phyloP scores from a whole-genome alignment of 495 filamentous ascomycete species.

The Aspergillus sparsus region DNA sequence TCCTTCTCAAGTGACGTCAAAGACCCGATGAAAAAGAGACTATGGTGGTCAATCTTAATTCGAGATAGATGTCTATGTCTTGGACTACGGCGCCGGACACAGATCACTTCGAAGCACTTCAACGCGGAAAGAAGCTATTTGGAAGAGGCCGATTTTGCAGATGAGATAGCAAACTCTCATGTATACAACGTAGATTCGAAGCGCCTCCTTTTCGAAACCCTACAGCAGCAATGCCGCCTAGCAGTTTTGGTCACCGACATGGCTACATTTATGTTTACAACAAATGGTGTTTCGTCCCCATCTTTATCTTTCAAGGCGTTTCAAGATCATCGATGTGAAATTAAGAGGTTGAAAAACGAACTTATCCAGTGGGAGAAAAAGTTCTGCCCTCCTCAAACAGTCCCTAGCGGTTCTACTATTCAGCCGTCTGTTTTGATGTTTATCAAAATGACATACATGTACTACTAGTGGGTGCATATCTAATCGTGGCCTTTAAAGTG shows the following conservation, averaged over 20 bases:
- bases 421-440: conserved; percentile 40
- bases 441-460: conserved; percentile 50
- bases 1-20: conserved; percentile 12
- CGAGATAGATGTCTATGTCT: conserved; percentile 51
- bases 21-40: conserved; percentile 37
- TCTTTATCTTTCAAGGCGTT: conserved; percentile 21
- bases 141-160: conserved; percentile 38
- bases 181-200: conserved; percentile 47
- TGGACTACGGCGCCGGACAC: conserved; percentile 46
- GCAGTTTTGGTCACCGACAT: conserved; percentile 48
- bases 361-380: conserved; percentile 12
- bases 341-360: conserved; percentile 5
- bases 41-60: conserved; percentile 53
- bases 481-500: not conserved
- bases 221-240: conserved; percentile 45
- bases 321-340: conserved; percentile 5
- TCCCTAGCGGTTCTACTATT: not conserved
- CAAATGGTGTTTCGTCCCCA: conserved; percentile 10
- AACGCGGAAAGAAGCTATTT: conserved; percentile 37
- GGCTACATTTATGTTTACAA: conserved; percentile 40
- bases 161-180: conserved; percentile 42
- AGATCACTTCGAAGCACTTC: conserved; percentile 44
- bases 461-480: conserved; percentile 43
- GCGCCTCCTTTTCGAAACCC: conserved; percentile 37
- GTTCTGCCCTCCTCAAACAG: not conserved